phyloP scores from a whole-genome alignment of 805 yeast species.

The Teunomyces kruisii region DNA sequence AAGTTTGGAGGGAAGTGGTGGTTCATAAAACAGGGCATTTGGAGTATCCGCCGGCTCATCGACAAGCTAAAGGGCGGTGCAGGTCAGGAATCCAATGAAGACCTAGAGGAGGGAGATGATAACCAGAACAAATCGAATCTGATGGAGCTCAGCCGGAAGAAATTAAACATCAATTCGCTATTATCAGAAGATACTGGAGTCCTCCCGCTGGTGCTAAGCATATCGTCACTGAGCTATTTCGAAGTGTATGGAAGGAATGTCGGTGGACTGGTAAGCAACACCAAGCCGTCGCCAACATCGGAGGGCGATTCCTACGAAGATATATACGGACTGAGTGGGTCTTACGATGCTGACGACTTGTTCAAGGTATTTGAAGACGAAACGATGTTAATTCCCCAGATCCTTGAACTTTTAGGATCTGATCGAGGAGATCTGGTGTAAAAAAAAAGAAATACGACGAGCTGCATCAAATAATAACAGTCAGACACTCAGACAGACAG shows the following conservation, averaged over 20 bases:
- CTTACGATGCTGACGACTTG: background rate
- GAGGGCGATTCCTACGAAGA: background rate
- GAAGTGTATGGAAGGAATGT: background rate
- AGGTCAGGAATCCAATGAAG: too few species aligned
- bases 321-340: background rate
- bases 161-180: constrained; percentile 5
- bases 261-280: too few species aligned
- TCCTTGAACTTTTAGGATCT: background rate
- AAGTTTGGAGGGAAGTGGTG: constrained; percentile 5
- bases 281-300: too few species aligned
- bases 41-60: constrained; percentile 1
- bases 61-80: background rate
- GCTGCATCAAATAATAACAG: too few species aligned
- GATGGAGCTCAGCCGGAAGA: constrained; percentile 3
- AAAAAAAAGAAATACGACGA: background rate
- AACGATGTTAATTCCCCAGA: background rate
- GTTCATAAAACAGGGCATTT: constrained; percentile 5
- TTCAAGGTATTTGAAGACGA: background rate
- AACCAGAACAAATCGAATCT: background rate
- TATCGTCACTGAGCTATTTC: background rate
- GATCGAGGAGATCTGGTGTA: background rate
- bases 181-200: constrained; percentile 3
- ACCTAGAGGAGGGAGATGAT: background rate
- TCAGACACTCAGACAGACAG: too few species aligned
- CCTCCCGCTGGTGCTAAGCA: constrained; percentile 8